Base-by-base conservation (phyloP, 257 asterid species). In the Nicotiana paniculata region DNA sequence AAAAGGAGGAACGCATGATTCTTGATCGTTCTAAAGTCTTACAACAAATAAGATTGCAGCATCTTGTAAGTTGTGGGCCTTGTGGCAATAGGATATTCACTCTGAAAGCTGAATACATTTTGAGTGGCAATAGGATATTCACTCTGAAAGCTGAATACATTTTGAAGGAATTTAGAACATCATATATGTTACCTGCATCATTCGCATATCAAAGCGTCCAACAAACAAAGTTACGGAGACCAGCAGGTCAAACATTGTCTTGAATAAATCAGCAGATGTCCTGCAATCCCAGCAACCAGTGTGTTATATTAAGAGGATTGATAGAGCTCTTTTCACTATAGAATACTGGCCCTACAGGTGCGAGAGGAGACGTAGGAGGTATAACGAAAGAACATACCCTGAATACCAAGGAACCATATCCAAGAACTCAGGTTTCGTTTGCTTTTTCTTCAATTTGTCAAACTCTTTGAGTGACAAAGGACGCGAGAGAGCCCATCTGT, bases 171-270 rank as follows among this genome's bases (percentile, higher is more conserved):
- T 28, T 28, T 7, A 51, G 32, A 74, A 81, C 78, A 81, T 48
- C 11, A 81, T 61, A 64, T 54, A 3, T n/a, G 11, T 72, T 88
- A 96, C 99, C 98, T 96, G 98, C 99, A 96, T 92, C 97, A 94
- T 96, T 51, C 99, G 98, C 98, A 96, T 96, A 93, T 96, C 99
- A 85, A 96, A 96, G 83, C 99, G 99, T n/a, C 99, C 99, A 83
- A 96, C 99, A 87, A 96, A 96, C 69, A 96, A 92, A 51, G 99
- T 94, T 66, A 96, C 98, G 13, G 99, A 96, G 59, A 96, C 99
- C 87, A 96, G 89, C 66, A 96, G 93, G 88, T 96, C 99, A 90
- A 96, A 96, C 68, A 92, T 97, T 61, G 99, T 96, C 97, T 96
- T 96, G 79, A 96, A 96, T 74, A 96, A 90, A 89, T 96, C 98